A percentile compares a stretch with the other conserved stretches of the same genome.
Conservation (phyloP, 1,284 basidiomycete genomes). For the Malassezia psittaci region DNA sequence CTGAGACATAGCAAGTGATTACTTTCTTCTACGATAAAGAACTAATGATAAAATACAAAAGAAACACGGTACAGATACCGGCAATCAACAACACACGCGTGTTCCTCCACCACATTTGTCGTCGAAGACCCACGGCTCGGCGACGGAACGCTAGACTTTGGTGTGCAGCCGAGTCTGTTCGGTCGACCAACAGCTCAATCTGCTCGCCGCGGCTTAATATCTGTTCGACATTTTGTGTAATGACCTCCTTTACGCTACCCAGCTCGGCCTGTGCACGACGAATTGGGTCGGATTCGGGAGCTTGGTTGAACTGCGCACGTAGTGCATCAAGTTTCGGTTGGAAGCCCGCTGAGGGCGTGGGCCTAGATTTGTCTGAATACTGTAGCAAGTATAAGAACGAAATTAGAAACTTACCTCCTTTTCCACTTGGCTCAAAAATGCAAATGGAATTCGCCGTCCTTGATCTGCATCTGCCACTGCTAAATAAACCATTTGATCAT, state of each 20-base stretch:
- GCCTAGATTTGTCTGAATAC: background rate
- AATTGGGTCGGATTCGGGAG: conserved; percentile 83
- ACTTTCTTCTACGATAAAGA: background rate
- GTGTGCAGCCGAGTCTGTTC: conserved; percentile 87
- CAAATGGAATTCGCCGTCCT: conserved; percentile 71
- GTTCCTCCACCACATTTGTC: conserved; percentile 87
- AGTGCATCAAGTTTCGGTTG: conserved; percentile 40
- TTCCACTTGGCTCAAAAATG: conserved; percentile 78
- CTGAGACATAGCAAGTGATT: too few relatives aligned
- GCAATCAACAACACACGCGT: conserved; percentile 61
- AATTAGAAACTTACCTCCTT: conserved; percentile 53
- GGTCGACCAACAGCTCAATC: conserved; percentile 89
- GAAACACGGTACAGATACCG: conserved; percentile 62
- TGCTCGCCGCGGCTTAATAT: conserved; percentile 87
- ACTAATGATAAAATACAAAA: background rate
- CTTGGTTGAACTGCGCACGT: conserved; percentile 65
- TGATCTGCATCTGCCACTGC: conserved; percentile 80
- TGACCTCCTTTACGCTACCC: conserved; percentile 87
- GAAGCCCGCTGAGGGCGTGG: conserved; percentile 5
- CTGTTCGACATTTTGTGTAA: conserved; percentile 61
- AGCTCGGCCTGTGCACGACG: conserved; percentile 79
- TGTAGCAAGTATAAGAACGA: background rate
- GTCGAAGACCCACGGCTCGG: conserved; percentile 70
- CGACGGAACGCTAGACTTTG: conserved; percentile 92
- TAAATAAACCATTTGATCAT: conserved; percentile 61